Evolutionary conservation across 2,329 filamentous ascomycete species (phyloP).

Genomic region (Fusarium luffae): DNA sequence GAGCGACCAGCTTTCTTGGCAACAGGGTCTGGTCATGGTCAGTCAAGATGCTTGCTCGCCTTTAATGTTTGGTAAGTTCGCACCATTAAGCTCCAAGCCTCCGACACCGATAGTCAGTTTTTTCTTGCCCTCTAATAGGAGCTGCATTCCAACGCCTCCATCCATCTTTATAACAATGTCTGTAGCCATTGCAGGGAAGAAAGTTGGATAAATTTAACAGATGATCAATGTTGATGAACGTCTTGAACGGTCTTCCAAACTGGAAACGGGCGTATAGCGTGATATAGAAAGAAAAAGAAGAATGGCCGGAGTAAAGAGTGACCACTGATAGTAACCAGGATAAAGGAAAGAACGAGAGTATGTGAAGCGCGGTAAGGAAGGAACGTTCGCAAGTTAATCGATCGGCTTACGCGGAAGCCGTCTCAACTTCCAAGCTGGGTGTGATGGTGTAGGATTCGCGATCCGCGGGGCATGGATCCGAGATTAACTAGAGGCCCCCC

Average conservation of each 20-base stretch:
- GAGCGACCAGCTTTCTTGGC: conserved; percentile 36
- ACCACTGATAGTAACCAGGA: background rate
- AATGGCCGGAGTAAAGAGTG: conserved; percentile 10
- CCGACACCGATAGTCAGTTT: conserved; percentile 49
- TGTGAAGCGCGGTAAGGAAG: conserved; percentile 5
- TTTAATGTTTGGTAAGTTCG: conserved; percentile 31
- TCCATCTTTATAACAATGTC: conserved; percentile 36
- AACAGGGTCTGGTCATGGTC: conserved; percentile 39
- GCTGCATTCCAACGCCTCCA: conserved; percentile 42
- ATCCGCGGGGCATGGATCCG: conserved; percentile 37
- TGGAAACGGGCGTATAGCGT: background rate
- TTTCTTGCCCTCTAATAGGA: conserved; percentile 48
- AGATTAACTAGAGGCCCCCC: conserved; percentile 36
- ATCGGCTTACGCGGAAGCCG: conserved; percentile 30
- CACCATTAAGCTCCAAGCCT: conserved; percentile 51
- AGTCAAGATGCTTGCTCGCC: conserved; percentile 12
- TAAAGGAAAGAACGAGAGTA: background rate
- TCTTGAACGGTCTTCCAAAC: conserved; percentile 1
- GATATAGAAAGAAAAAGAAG: background rate
- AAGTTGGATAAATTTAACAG: background rate
- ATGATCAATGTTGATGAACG: background rate
- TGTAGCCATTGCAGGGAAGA: conserved; percentile 8
- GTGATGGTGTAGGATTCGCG: conserved; percentile 4
- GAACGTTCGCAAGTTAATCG: conserved; percentile 3
- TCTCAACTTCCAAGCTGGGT: conserved; percentile 2